These are phyloP conservation scores for Mycena albidolilacea DNA, from an alignment of 768 basidiomycete genomes.

Conservation along the genomic window DNA sequence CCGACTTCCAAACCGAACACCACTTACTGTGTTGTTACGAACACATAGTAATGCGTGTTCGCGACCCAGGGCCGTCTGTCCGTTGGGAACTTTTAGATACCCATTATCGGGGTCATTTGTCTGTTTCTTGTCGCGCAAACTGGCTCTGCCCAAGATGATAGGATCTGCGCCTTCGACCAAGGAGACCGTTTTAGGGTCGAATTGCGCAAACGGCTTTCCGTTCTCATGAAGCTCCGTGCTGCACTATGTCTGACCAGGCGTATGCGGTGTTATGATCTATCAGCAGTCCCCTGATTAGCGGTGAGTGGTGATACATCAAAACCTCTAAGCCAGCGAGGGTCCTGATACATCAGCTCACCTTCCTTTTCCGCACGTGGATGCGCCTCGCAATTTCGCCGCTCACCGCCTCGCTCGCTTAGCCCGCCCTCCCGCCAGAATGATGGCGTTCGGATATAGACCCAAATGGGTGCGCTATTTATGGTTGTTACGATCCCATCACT, in stretches of 20 bases:
- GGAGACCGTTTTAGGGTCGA: conserved; percentile 36
- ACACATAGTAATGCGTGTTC: conserved; percentile 36
- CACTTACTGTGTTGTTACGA: conserved; percentile 30
- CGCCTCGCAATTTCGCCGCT: background rate
- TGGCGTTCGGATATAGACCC: no score
- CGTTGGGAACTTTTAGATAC: conserved; percentile 35
- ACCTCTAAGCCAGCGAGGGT: background rate
- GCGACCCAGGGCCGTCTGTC: conserved; percentile 33
- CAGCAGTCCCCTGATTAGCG: background rate
- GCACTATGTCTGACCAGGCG: no score
- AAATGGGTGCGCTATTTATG: no score
- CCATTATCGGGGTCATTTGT: conserved; percentile 36
- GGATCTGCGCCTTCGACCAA: conserved; percentile 34
- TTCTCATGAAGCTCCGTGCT: conserved; percentile 1
- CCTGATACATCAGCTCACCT: background rate
- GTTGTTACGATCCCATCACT: no score
- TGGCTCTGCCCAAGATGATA: conserved; percentile 29
- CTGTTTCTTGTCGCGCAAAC: conserved; percentile 9
- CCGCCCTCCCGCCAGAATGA: no score
- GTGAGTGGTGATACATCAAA: background rate
- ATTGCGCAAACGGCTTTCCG: conserved; percentile 28
- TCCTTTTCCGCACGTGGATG: background rate
- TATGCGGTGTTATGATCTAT: background rate
- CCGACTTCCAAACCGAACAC: background rate
- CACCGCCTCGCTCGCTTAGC: background rate